These are phyloP conservation scores for Avicennia marina DNA, from an alignment of 257 asterid species.

Conservation along the genomic window DNA sequence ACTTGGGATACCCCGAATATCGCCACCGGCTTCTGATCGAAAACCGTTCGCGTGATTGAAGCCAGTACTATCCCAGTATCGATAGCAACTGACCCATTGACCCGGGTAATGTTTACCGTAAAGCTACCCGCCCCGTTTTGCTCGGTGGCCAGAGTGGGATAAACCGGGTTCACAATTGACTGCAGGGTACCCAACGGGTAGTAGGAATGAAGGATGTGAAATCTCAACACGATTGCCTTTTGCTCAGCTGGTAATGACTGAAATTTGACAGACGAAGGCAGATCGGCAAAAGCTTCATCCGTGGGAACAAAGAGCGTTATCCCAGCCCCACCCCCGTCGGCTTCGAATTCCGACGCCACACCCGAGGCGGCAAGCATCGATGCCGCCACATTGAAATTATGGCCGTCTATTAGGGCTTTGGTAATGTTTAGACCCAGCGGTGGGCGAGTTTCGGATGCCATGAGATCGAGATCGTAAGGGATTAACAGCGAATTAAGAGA, in stretches of 20 bases:
- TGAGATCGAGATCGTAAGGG: conserved; percentile 46
- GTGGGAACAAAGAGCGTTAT: conserved; percentile 57
- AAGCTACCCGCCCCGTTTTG: conserved; percentile 24
- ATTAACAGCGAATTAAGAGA: conserved; percentile 31
- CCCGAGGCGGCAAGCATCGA: conserved; percentile 62
- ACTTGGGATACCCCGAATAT: conserved; percentile 81
- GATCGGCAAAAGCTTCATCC: conserved; percentile 53
- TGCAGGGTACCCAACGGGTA: conserved; percentile 60
- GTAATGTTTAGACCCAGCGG: conserved; percentile 54
- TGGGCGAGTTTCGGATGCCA: conserved; percentile 64
- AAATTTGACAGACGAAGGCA: conserved; percentile 34
- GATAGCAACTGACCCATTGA: conserved; percentile 72
- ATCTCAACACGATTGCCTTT: conserved; percentile 46
- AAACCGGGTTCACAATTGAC: conserved; percentile 56
- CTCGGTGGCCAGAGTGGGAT: conserved; percentile 66
- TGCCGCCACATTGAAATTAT: conserved; percentile 66
- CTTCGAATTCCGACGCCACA: conserved; percentile 52
- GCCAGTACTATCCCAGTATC: conserved; percentile 73
- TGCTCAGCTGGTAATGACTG: conserved; percentile 51
- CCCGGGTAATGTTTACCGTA: conserved; percentile 67
- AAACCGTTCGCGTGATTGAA: conserved; percentile 74
- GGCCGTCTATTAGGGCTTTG: conserved; percentile 50
- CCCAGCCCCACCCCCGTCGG: conserved; percentile 58
- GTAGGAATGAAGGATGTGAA: conserved; percentile 57
- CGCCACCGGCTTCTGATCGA: conserved; percentile 89